These are phyloP conservation scores for Yarrowia porcina DNA, from an alignment of 805 yeast genomes.

Conservation along the genomic window DNA sequence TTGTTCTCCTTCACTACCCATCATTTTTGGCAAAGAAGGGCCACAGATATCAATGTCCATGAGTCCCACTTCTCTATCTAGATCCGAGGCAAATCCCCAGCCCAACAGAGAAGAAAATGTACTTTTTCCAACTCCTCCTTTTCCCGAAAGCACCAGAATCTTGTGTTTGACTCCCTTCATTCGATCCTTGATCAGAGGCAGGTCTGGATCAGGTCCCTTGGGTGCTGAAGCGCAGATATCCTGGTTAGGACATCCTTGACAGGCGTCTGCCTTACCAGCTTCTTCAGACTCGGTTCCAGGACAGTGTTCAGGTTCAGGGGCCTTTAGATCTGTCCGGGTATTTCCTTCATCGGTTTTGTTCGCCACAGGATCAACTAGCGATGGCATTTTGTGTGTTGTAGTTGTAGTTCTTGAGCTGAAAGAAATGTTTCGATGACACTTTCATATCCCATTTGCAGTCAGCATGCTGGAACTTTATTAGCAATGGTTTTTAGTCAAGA, in stretches of 20 bases:
- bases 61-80: constrained; percentile 82
- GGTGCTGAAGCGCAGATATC: constrained; percentile 76
- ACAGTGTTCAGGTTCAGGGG: constrained; percentile 94
- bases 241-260: constrained; percentile 93
- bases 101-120: constrained; percentile 94
- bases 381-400: background rate
- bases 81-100: constrained; percentile 84
- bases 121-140: constrained; percentile 94
- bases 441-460: background rate
- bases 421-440: background rate
- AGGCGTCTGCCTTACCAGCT: constrained; percentile 94
- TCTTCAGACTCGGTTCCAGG: constrained; percentile 95
- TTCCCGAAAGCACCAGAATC: constrained; percentile 62
- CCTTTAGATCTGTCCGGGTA: constrained; percentile 34
- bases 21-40: constrained; percentile 91
- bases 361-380: constrained; percentile 20
- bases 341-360: constrained; percentile 10
- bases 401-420: background rate
- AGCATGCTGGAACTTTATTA: background rate
- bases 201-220: constrained; percentile 93
- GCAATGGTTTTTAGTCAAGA: constrained; percentile 21
- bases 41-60: constrained; percentile 98
- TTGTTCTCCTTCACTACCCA: constrained; percentile 83
- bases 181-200: constrained; percentile 68
- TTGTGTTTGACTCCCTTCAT: constrained; percentile 69